A percentile compares a stretch with the other conserved stretches of the same genome.
Conservation (phyloP, 2,329 filamentous ascomycete genomes). For the Setomelanomma holmii region DNA sequence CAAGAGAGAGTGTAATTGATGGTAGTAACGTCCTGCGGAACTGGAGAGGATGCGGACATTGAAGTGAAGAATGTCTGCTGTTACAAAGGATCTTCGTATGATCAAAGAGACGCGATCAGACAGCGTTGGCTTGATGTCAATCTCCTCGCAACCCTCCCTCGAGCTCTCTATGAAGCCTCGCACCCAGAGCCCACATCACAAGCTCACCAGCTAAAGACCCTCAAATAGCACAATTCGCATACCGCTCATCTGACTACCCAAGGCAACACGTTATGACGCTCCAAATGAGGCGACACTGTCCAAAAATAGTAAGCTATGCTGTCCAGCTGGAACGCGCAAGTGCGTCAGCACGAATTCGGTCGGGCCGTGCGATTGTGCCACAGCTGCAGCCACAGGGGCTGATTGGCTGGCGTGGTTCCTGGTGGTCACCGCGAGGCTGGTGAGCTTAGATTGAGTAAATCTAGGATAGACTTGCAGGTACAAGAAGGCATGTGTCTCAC, state of each 20-base stretch:
- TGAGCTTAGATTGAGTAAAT: neutral
- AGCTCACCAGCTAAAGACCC: constrained; percentile 1
- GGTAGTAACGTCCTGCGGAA: constrained; percentile 42
- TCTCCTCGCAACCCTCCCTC: too few species aligned
- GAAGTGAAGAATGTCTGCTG: too few species aligned
- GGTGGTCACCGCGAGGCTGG: neutral
- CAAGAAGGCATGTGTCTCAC: neutral
- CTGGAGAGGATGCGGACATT: constrained; percentile 31
- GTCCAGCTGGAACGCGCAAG: constrained; percentile 13
- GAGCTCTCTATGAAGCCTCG: neutral
- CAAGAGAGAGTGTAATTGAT: constrained; percentile 45
- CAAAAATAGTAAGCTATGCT: constrained; percentile 22
- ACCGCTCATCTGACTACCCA: constrained; percentile 20
- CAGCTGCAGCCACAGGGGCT: neutral
- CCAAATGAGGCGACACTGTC: constrained; percentile 15
- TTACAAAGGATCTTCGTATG: too few species aligned
- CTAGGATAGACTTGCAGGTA: neutral
- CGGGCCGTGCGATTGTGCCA: neutral
- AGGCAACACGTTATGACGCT: constrained; percentile 9
- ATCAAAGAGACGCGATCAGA: too few species aligned
- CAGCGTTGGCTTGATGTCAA: neutral
- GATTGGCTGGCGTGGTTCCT: neutral
- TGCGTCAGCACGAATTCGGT: constrained; percentile 14
- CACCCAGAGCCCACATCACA: constrained; percentile 4
- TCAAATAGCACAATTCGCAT: constrained; percentile 25